phyloP scores from a whole-genome alignment of 805 yeast species.

The Scheffersomyces ergatensis region DNA sequence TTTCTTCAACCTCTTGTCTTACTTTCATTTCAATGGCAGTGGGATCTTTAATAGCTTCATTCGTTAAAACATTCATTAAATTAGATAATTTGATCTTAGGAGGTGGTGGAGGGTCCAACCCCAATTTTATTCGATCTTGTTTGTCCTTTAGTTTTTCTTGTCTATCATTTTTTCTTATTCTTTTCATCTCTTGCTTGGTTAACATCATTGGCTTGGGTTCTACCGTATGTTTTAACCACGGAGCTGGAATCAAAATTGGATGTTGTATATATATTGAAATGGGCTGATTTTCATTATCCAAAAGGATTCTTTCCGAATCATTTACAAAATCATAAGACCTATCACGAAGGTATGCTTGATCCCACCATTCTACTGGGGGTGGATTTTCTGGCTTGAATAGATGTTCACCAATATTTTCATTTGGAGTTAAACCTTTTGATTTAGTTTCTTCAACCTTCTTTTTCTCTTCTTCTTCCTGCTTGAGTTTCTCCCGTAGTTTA shows the following conservation, averaged over 20 bases:
- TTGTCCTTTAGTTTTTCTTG: conserved; percentile 60
- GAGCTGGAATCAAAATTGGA: conserved; percentile 65
- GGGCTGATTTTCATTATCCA: conserved; percentile 42
- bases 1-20: conserved; percentile 59
- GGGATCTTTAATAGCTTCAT: conserved; percentile 85
- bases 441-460: conserved; percentile 24
- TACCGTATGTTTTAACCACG: conserved; percentile 50
- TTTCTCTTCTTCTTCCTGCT: conserved; percentile 24
- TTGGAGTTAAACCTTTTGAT: conserved; percentile 48
- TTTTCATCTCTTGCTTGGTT: conserved; percentile 74
- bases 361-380: conserved; percentile 91
- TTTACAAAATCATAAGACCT: conserved; percentile 34
- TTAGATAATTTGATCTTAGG: conserved; percentile 85
- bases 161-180: conserved; percentile 70
- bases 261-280: conserved; percentile 77
- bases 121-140: conserved; percentile 76
- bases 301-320: conserved; percentile 22
- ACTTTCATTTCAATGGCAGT: conserved; percentile 80
- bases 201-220: conserved; percentile 50
- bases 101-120: conserved; percentile 82
- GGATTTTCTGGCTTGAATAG: conserved; percentile 47
- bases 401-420: conserved; percentile 55
- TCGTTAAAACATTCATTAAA: conserved; percentile 80
- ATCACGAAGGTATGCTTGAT: conserved; percentile 49
- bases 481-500: conserved; percentile 41